Base-by-base conservation (phyloP, 2,329 filamentous ascomycete genomes). In the Hypoxylon sp. region DNA sequence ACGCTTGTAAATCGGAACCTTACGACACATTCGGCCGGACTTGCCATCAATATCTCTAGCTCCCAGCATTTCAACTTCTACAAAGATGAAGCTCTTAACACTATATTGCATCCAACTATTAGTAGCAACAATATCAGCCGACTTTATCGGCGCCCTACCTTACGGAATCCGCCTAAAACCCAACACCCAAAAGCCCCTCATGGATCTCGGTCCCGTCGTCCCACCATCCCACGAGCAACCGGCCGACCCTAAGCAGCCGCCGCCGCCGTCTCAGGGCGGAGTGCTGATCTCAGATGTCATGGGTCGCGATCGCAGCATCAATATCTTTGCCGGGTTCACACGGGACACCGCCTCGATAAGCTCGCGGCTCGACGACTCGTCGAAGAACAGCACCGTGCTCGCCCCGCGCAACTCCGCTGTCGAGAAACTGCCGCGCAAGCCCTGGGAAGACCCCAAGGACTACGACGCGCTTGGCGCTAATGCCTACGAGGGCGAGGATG, bases 391-490 rank as follows among this genome's bases (percentile, higher is more conserved):
- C 14, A 98, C 94, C 1, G 90, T 98, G 24, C 88, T 98, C 2
- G 95, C 94, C 4, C 96, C 96, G 0, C 83, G 92, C 59, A 98
- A 99, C 84, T 89, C 87, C 17, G 94, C 91, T 2, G 89, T 99
- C 76, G 91, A 92, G 71, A 83, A 81, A 0, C 83, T 98, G 24
- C 92, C 94, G 0, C 86, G 91, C 58, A 98, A 98, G 79, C 94
- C 94, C 0, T 97, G 93, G 93, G 93, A 92, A 74, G 84, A 94
- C 70, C 88, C 92, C 0, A 81, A 86, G 58, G 94, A 97, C 72
- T 95, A 96, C 78, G 82, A 84, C 3, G 80, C 80, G 1, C 81
- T 92, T 3, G 94, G 93, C 0, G 84, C 86, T 1, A 81, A 90
- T 33, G 93, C 91, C 1, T 98, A 97, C 77, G 88, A 92, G 51